These are phyloP conservation scores for Theileria orientalis DNA, from an alignment of 169 alveolate species.

Conservation along the genomic window DNA sequence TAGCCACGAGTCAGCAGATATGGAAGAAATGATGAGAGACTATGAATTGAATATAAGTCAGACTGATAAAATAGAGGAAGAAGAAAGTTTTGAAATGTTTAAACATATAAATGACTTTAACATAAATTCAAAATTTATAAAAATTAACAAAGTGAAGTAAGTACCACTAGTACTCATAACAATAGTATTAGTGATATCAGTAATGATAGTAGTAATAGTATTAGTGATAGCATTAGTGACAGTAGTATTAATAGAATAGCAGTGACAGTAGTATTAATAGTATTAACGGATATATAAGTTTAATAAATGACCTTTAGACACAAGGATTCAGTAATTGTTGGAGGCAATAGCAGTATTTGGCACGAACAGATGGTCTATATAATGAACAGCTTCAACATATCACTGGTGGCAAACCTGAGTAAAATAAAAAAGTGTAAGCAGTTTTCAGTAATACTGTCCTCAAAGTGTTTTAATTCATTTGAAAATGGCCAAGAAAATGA, in stretches of 20 bases:
- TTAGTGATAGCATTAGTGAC: too few species aligned
- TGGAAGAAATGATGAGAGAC: too few species aligned
- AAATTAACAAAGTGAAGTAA: neutral
- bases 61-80: constrained; percentile 55
- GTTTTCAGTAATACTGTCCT: constrained; percentile 1
- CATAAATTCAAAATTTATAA: constrained; percentile 2
- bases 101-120: neutral
- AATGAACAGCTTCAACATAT: constrained; percentile 36
- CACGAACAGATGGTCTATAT: constrained; percentile 25
- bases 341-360: constrained; percentile 33
- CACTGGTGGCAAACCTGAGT: neutral
- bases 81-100: neutral
- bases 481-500: neutral
- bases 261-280: too few species aligned
- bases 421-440: neutral
- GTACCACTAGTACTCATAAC: neutral
- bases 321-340: too few species aligned
- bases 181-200: neutral
- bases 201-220: too few species aligned
- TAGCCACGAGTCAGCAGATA: too few species aligned
- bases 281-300: too few species aligned
- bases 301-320: neutral
- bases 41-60: too few species aligned
- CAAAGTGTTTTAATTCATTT: neutral
- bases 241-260: too few species aligned